Percentiles rank a stretch among this genome's conserved stretches.
Conservation (phyloP, 2,329 filamentous ascomycete genomes). For the Penicillium sp. region DNA sequence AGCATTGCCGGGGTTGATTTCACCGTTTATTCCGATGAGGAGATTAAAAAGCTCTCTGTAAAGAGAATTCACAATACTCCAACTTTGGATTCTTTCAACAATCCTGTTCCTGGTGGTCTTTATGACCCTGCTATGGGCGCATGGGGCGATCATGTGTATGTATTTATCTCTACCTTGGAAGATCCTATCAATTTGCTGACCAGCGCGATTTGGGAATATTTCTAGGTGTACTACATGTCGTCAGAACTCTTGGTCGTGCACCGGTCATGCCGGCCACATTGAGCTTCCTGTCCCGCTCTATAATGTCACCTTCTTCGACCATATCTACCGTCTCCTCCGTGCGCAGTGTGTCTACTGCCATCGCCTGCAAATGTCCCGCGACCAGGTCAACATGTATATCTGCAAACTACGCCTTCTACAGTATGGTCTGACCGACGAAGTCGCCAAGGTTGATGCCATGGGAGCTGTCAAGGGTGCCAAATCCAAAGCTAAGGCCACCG, state of each 20-base stretch:
- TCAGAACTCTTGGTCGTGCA: conserved; percentile 78
- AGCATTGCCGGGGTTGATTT: conserved; percentile 89
- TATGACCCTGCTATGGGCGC: conserved; percentile 92
- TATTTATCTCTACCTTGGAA: conserved; percentile 22
- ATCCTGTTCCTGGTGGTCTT: conserved; percentile 86
- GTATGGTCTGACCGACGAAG: conserved; percentile 78
- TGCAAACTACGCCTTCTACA: conserved; percentile 88
- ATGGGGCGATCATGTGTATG: conserved; percentile 83
- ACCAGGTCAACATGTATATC: conserved; percentile 76
- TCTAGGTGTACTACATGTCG: conserved; percentile 89
- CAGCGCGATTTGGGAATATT: conserved; percentile 26
- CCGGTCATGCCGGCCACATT: conserved; percentile 93
- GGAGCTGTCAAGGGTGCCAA: conserved; percentile 52
- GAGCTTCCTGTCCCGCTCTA: conserved; percentile 92
- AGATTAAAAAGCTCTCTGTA: conserved; percentile 89
- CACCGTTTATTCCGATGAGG: conserved; percentile 77
- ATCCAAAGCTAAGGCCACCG: conserved; percentile 54
- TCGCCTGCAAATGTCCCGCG: conserved; percentile 77
- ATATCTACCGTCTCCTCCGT: conserved; percentile 81
- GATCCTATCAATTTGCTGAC: conserved; percentile 26
- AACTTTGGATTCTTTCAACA: conserved; percentile 91
- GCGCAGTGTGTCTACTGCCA: conserved; percentile 92
- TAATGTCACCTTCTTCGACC: conserved; percentile 95
- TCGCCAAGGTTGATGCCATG: conserved; percentile 62
- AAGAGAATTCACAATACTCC: conserved; percentile 91